Percentiles rank a stretch among this genome's conserved stretches.
Evolutionary conservation across 2,329 filamentous ascomycete genomes (phyloP).

Genomic region (Orbilia javanica): DNA sequence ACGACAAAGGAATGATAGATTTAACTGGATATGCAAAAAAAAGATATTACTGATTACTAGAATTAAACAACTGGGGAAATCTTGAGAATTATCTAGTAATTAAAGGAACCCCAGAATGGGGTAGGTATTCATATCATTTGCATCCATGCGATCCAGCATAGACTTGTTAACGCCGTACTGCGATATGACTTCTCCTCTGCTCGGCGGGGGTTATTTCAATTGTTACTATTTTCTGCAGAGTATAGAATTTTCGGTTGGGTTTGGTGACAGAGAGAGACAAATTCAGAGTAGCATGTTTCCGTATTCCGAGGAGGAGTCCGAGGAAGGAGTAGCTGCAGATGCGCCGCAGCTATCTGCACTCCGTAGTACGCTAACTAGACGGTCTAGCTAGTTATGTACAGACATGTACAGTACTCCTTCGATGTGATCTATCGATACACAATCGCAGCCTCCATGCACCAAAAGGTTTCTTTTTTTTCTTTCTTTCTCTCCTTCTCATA

Average conservation of each 20-base stretch:
- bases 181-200: conserved; percentile 26
- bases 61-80: conserved; percentile 29
- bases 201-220: conserved; percentile 28
- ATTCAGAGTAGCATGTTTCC: conserved; percentile 19
- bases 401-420: background rate
- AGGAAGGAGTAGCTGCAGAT: conserved; percentile 17
- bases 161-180: conserved; percentile 39
- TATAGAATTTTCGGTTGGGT: background rate
- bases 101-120: conserved; percentile 41
- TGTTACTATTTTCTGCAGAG: conserved; percentile 22
- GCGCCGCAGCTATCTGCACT: conserved; percentile 20
- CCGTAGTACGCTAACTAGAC: background rate
- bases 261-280: conserved; percentile 36
- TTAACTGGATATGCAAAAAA: conserved; percentile 15
- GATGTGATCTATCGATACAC: conserved; percentile 29
- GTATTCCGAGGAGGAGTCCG: conserved; percentile 9
- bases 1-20: conserved; percentile 29
- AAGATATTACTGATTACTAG: conserved; percentile 11
- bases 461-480: background rate
- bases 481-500: too few relatives aligned
- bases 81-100: conserved; percentile 45
- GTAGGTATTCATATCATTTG: conserved; percentile 6
- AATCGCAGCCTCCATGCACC: conserved; percentile 5
- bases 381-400: too few relatives aligned
- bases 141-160: conserved; percentile 32